phyloP scores from a whole-genome alignment of 148 eudicot genomes.

The Selenicereus undatus region DNA sequence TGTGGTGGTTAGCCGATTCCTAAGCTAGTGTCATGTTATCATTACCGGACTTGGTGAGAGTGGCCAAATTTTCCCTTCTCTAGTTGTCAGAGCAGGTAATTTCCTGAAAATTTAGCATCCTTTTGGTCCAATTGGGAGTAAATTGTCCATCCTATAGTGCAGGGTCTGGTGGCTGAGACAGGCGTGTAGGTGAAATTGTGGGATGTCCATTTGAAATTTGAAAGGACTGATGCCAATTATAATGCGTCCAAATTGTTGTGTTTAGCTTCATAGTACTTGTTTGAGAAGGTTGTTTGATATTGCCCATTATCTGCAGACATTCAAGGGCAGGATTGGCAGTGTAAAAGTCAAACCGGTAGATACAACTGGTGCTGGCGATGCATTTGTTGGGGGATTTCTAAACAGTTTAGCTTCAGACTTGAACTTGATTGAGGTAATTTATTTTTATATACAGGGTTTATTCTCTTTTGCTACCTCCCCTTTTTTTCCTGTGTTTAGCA shows the following conservation, averaged over 20 bases:
- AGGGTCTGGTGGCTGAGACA: too few relatives aligned
- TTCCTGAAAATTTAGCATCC: too few relatives aligned
- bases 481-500: not conserved
- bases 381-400: conserved; percentile 74
- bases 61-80: too few relatives aligned
- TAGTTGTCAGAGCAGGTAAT: too few relatives aligned
- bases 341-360: conserved; percentile 69
- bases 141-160: too few relatives aligned
- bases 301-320: conserved; percentile 39
- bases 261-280: not conserved
- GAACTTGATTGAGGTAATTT: conserved; percentile 49
- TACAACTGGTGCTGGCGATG: conserved; percentile 96
- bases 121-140: too few relatives aligned
- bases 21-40: too few relatives aligned
- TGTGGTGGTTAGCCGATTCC: not conserved
- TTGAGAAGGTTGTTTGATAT: not conserved
- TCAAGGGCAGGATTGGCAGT: conserved; percentile 65
- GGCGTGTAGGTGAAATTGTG: too few relatives aligned
- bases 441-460: not conserved
- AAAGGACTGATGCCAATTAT: too few relatives aligned
- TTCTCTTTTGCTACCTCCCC: not conserved
- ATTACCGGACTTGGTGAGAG: too few relatives aligned
- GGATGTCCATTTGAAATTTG: too few relatives aligned
- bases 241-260: too few relatives aligned
- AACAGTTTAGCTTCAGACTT: conserved; percentile 58